A percentile compares a stretch with the other conserved stretches of the same genome.
phyloP scores from a whole-genome alignment of 768 basidiomycete genomes.

The Lactarius deliciosus region DNA sequence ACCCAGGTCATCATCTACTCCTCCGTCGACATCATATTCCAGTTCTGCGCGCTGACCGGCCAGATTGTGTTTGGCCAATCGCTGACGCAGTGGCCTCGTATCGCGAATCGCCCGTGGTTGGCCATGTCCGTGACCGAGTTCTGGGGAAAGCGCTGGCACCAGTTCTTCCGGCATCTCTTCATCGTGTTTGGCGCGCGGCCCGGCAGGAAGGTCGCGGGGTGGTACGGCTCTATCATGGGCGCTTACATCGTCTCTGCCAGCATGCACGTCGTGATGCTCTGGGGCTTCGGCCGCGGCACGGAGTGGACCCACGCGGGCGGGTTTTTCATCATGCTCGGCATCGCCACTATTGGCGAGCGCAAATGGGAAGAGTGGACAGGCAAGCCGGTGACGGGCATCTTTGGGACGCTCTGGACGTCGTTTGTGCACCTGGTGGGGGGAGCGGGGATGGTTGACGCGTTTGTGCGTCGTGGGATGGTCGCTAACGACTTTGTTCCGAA shows the following conservation, averaged over 20 bases:
- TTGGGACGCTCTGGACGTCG: slow-evolving; percentile 54
- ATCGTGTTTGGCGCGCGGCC: slow-evolving; percentile 37
- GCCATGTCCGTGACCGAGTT: slow-evolving; percentile 42
- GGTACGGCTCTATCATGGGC: slow-evolving; percentile 52
- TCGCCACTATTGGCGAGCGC: slow-evolving; percentile 52
- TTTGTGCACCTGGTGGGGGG: slow-evolving; percentile 50
- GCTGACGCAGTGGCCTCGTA: slow-evolving; percentile 39
- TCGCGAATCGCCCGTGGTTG: slow-evolving; percentile 39
- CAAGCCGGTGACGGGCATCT: slow-evolving; percentile 45
- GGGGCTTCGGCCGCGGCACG: slow-evolving; percentile 59
- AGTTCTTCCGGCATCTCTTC: slow-evolving; percentile 39
- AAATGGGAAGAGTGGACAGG: slow-evolving; percentile 48
- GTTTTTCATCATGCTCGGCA: slow-evolving; percentile 60
- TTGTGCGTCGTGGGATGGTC: slow-evolving; percentile 25
- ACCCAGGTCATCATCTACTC: slow-evolving; percentile 26
- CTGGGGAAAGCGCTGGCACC: slow-evolving; percentile 45
- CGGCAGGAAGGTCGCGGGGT: slow-evolving; percentile 45
- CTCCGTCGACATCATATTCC: slow-evolving; percentile 32
- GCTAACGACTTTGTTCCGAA: slow-evolving; percentile 19
- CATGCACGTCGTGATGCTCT: slow-evolving; percentile 58
- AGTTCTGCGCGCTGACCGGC: slow-evolving; percentile 32
- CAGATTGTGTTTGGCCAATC: slow-evolving; percentile 37
- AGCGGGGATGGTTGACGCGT: slow-evolving; percentile 24
- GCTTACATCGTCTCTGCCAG: slow-evolving; percentile 59
- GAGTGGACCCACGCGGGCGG: slow-evolving; percentile 46